A percentile compares a stretch with the other conserved stretches of the same genome.
Conservation (phyloP, 1,284 basidiomycete genomes). For the Macrocystidia cucumis region DNA sequence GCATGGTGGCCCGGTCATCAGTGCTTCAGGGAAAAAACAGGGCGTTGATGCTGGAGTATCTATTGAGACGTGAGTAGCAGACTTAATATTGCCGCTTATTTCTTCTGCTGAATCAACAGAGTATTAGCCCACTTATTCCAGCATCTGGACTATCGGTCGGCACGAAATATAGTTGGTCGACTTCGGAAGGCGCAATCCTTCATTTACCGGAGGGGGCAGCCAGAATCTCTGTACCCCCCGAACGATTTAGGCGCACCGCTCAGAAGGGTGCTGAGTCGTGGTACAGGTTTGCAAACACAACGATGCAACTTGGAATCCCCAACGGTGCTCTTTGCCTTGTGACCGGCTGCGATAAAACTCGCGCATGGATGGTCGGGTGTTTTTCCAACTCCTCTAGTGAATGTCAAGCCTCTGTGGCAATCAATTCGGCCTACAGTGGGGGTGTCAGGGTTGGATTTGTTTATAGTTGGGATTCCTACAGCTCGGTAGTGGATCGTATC, state of each 20-base stretch:
- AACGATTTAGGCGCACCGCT: constrained; percentile 11
- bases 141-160: no score
- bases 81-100: no score
- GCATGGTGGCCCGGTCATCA: constrained; percentile 9
- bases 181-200: constrained; percentile 14
- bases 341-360: constrained; percentile 17
- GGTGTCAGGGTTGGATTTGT: constrained; percentile 6
- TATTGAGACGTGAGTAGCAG: no score
- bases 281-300: constrained; percentile 15
- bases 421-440: constrained; percentile 6
- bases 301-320: constrained; percentile 11
- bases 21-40: constrained; percentile 6
- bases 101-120: no score
- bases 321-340: constrained; percentile 20
- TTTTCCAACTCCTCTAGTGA: constrained; percentile 9
- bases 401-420: constrained; percentile 7
- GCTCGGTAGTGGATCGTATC: constrained; percentile 5
- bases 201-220: constrained; percentile 14
- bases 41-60: no score
- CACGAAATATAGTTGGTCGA: constrained; percentile 9
- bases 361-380: constrained; percentile 12
- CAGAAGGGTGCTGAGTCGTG: constrained; percentile 12
- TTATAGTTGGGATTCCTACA: constrained; percentile 10
- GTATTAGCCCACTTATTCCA: no score
- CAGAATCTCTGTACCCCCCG: constrained; percentile 7